Conservation (phyloP, 2,329 filamentous ascomycete species). For the Xylaria sp. region DNA sequence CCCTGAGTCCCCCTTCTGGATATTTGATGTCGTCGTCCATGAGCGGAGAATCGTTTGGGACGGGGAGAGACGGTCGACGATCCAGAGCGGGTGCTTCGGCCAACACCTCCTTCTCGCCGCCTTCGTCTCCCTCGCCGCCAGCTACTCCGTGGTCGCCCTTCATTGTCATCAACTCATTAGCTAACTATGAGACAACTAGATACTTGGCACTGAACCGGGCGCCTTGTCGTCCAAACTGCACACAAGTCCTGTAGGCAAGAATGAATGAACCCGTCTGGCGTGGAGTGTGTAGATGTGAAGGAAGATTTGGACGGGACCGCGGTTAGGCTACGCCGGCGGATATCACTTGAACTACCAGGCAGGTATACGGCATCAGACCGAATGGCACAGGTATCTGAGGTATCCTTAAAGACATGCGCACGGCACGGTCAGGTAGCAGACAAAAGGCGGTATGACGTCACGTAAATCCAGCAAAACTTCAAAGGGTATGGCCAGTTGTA, state of each 20-base stretch:
- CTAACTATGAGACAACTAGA: not conserved
- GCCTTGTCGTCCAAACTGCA: not conserved
- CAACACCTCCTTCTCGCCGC: not conserved
- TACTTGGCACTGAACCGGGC: not conserved
- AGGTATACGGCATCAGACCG: not conserved
- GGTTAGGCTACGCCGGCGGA: not conserved
- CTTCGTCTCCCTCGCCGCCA: not conserved
- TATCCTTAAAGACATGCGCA: not conserved
- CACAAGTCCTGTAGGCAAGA: not conserved
- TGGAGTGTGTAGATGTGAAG: not conserved
- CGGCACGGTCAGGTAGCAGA: not conserved
- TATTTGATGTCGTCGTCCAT: slow-evolving; percentile 18
- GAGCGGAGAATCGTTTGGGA: not conserved
- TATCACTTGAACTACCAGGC: not conserved
- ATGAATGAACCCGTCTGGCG: not conserved
- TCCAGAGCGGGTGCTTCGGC: not conserved
- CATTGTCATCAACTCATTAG: not conserved
- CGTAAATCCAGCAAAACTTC: not conserved
- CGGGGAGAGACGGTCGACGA: slow-evolving; percentile 1
- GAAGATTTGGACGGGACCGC: not conserved
- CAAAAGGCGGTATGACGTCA: slow-evolving; percentile 31
- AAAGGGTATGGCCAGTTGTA: not conserved
- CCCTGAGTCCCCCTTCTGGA: slow-evolving; percentile 23
- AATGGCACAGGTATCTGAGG: not conserved
- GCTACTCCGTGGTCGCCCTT: not conserved